These are phyloP conservation scores for Geotrichum phurueaensis DNA, from an alignment of 1,139 yeast genomes.

Conservation along the genomic window DNA sequence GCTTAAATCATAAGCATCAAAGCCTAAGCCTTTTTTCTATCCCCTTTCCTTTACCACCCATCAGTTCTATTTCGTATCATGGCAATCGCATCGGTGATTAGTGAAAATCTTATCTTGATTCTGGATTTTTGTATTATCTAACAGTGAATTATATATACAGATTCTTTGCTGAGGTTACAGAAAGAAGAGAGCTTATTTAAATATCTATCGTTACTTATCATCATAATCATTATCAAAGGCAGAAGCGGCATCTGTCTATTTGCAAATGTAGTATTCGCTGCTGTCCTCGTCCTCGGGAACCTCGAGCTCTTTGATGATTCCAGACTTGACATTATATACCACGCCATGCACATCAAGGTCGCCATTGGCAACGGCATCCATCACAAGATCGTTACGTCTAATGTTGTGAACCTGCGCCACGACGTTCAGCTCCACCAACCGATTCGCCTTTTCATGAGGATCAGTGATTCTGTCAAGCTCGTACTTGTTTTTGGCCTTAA, in stretches of 20 bases:
- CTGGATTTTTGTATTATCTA: too few species aligned
- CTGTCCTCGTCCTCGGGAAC: conserved; percentile 34
- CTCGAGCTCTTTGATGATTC: conserved; percentile 48
- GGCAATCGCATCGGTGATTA: too few species aligned
- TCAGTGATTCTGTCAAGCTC: conserved; percentile 38
- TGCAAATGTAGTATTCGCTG: conserved; percentile 22
- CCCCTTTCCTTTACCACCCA: too few species aligned
- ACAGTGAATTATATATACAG: too few species aligned
- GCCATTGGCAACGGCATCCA: conserved; percentile 61
- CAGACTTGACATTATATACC: conserved; percentile 80
- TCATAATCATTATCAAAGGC: conserved; percentile 9
- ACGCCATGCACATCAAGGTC: conserved; percentile 85
- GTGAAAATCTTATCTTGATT: too few species aligned
- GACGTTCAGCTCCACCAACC: conserved; percentile 76
- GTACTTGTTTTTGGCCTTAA: conserved; percentile 50
- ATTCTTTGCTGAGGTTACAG: too few species aligned
- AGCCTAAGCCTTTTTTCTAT: too few species aligned
- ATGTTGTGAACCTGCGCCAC: conserved; percentile 51
- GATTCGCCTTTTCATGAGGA: conserved; percentile 49
- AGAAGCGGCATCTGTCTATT: conserved; percentile 8
- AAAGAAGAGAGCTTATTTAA: not conserved
- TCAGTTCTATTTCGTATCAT: too few species aligned
- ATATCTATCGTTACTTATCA: not conserved
- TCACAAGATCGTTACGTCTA: conserved; percentile 68
- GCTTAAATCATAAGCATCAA: too few species aligned